These are phyloP conservation scores for Cladosporium oxysporum DNA, from an alignment of 2,329 filamentous ascomycete genomes.

Conservation along the genomic window DNA sequence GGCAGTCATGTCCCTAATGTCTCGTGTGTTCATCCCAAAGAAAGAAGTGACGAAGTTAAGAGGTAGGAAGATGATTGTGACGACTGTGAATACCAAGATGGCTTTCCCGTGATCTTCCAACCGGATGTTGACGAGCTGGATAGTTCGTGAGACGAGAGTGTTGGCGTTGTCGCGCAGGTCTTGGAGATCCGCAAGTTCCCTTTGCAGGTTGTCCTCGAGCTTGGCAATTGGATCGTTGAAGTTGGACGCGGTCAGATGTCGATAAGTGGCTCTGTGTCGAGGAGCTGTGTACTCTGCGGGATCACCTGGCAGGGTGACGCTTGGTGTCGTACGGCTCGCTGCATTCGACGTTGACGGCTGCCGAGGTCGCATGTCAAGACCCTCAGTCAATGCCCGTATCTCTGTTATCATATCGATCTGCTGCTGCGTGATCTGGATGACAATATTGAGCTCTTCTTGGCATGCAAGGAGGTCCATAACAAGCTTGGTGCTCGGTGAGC, in stretches of 20 bases:
- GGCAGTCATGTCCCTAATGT: constrained; percentile 43
- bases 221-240: constrained; percentile 42
- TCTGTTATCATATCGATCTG: constrained; percentile 42
- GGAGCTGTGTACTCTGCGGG: background rate
- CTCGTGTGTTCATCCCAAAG: constrained; percentile 48
- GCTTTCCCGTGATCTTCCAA: constrained; percentile 49
- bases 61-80: constrained; percentile 48
- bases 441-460: constrained; percentile 48
- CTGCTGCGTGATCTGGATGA: constrained; percentile 47
- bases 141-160: constrained; percentile 45
- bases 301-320: background rate
- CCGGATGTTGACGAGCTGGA: constrained; percentile 48
- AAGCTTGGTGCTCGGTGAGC: constrained; percentile 45
- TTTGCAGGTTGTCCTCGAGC: constrained; percentile 43
- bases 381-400: constrained; percentile 28
- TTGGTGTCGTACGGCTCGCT: background rate
- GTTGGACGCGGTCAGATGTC: constrained; percentile 41
- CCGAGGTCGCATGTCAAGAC: background rate
- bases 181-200: constrained; percentile 43
- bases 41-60: constrained; percentile 47
- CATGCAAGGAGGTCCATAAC: constrained; percentile 49
- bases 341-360: background rate
- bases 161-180: constrained; percentile 48
- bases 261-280: constrained; percentile 37
- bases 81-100: constrained; percentile 47